Base-by-base conservation (phyloP, 768 basidiomycete species). In the Neoboletus magnificus region DNA sequence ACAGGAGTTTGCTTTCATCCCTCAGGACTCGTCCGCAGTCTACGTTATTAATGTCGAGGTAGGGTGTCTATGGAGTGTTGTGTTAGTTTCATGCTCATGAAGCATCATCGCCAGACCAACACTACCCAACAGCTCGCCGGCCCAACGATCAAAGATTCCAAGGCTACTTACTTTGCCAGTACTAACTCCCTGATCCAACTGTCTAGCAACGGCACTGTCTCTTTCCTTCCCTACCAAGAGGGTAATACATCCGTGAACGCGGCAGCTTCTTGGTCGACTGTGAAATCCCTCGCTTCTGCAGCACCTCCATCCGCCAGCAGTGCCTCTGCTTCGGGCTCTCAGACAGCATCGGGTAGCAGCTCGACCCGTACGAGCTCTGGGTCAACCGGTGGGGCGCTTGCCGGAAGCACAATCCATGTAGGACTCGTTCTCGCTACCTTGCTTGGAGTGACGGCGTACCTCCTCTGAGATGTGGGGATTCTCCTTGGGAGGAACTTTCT, bases 11-110 rank as follows among this genome's bases (percentile, higher is more conserved):
- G 87, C 86, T 3, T 93, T 84, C 72, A 77, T 92, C 56, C 89
- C 91, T 20, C 78, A 85, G 66, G 86, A 92, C 66, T 82, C 82
- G 58, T 84, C 81, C 18, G 76, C 77, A 23, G 85, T 85, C n/a
- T 91, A 87, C 62, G 79, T 92, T 46, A 73, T 90, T 68, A 84
- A 89, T 64, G 86, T 89, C 54, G 76, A 82, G 72, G 84, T 84
- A 67, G 6, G 64, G 56, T 25, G 18, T 22, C 23, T 9, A 7
- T 37, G 16, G 5, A n/a, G 5, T 13, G 13, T 27, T 13, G 7
- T 25, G 2, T 8, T 42, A 10, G 2, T 27, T 20, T 5, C 15
- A 58, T 27, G 37, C 56, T 66, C 20, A 68, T 49, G 11, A 20
- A 27, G 4, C 18, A n/a, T 45, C 35, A 16, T 48, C 2, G 2